phyloP scores from a whole-genome alignment of 495 filamentous ascomycete genomes.

The Mytilinidion resinicola region DNA sequence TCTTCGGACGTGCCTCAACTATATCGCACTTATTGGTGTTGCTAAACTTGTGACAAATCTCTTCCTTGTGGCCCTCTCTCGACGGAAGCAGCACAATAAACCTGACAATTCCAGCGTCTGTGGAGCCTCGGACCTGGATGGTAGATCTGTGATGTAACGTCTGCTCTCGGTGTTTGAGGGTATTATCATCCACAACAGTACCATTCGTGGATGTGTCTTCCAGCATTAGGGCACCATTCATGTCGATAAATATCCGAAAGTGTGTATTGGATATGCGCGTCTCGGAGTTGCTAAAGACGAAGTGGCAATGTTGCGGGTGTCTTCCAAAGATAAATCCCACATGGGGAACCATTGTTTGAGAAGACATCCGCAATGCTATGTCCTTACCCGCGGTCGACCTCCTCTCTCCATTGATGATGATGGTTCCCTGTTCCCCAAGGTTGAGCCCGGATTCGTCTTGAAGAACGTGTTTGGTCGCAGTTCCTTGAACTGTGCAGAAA shows the following conservation, averaged over 20 bases:
- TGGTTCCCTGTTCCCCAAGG: conserved; percentile 47
- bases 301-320: conserved; percentile 62
- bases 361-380: conserved; percentile 74
- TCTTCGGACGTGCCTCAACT: too few species aligned
- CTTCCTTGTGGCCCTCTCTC: conserved; percentile 51
- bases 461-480: conserved; percentile 58
- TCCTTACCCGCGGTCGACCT: conserved; percentile 41
- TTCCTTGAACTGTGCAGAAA: conserved; percentile 54
- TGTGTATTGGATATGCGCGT: conserved; percentile 78
- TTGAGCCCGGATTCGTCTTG: conserved; percentile 34
- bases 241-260: conserved; percentile 83
- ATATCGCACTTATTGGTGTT: too few species aligned
- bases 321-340: conserved; percentile 83
- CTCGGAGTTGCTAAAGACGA: conserved; percentile 52
- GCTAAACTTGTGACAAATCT: conserved; percentile 56
- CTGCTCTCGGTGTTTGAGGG: conserved; percentile 49
- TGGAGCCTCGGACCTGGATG: conserved; percentile 57
- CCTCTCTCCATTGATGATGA: conserved; percentile 36
- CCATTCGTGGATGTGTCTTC: conserved; percentile 91
- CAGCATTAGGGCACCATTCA: conserved; percentile 75
- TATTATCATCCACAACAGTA: conserved; percentile 68
- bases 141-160: conserved; percentile 67
- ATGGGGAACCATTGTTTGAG: conserved; percentile 54
- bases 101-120: conserved; percentile 43
- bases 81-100: conserved; percentile 87